A percentile compares a stretch with the other conserved stretches of the same genome.
Evolutionary conservation across 2,329 filamentous ascomycete species (phyloP).

Genomic region (Aphanocladium album): DNA sequence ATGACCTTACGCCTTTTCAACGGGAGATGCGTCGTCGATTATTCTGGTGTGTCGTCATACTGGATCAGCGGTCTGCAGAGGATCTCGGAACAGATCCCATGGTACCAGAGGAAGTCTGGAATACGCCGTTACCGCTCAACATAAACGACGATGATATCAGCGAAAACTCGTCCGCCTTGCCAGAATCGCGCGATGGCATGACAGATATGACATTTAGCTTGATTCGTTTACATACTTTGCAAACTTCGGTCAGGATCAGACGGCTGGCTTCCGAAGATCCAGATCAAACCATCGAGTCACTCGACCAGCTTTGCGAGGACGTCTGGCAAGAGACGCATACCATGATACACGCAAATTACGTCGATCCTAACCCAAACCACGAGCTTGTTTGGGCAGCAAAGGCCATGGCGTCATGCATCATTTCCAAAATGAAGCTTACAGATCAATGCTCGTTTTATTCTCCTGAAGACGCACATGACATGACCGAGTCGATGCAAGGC

Average conservation of each 20-base stretch:
- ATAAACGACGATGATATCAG: slow-evolving; percentile 45
- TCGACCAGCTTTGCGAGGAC: slow-evolving; percentile 1
- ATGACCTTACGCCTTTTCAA: slow-evolving; percentile 38
- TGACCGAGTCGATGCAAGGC: background rate
- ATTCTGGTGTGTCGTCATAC: slow-evolving; percentile 54
- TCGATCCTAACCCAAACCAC: background rate
- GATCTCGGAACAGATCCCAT: slow-evolving; percentile 41
- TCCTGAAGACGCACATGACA: background rate
- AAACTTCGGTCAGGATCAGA: slow-evolving; percentile 2
- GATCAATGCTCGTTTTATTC: slow-evolving; percentile 10
- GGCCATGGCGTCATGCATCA: background rate
- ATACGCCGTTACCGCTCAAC: slow-evolving; percentile 44
- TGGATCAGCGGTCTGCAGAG: slow-evolving; percentile 49
- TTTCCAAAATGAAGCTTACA: slow-evolving; percentile 11
- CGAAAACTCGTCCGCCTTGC: slow-evolving; percentile 26
- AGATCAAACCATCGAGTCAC: background rate
- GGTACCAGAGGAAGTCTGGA: slow-evolving; percentile 34
- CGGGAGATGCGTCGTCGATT: slow-evolving; percentile 52
- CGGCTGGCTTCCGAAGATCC: background rate
- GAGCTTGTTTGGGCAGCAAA: background rate
- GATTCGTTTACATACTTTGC: slow-evolving; percentile 9
- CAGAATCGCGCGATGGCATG: slow-evolving; percentile 27
- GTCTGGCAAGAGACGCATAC: background rate
- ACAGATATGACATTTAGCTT: slow-evolving; percentile 31
- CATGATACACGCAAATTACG: background rate